A percentile compares a stretch with the other conserved stretches of the same genome.
These are phyloP conservation scores for Exidia glandulosa DNA, from an alignment of 768 basidiomycete genomes.

Conservation along the genomic window DNA sequence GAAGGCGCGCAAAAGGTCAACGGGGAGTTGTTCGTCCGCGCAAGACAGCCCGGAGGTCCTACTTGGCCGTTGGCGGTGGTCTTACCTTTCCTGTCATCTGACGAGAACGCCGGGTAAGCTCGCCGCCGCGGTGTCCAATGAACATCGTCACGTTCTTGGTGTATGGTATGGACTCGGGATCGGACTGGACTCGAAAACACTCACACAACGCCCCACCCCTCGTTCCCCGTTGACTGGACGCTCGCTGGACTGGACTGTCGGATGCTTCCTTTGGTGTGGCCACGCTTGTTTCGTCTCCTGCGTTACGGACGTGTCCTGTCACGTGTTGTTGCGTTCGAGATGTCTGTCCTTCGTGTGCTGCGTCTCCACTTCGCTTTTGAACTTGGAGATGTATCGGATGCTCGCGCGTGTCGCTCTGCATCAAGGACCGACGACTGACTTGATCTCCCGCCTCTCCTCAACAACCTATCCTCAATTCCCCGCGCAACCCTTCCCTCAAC, in stretches of 20 bases:
- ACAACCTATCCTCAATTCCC: background rate
- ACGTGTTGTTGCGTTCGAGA: background rate
- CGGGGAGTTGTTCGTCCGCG: background rate
- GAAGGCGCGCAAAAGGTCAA: background rate
- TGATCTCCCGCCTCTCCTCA: conserved; percentile 19
- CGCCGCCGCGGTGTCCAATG: background rate
- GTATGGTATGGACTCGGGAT: background rate
- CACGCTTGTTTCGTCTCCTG: background rate
- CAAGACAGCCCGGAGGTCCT: background rate
- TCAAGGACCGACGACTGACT: conserved; percentile 27
- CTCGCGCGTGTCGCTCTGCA: background rate
- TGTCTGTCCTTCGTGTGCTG: conserved; percentile 22
- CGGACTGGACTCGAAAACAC: background rate
- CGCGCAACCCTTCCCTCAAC: background rate
- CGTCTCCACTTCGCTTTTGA: conserved; percentile 19
- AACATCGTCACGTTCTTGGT: background rate
- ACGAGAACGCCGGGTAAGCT: background rate
- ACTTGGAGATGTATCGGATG: conserved; percentile 1
- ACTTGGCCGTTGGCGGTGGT: background rate
- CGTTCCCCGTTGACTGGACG: background rate
- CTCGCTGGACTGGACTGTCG: background rate
- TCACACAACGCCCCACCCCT: background rate
- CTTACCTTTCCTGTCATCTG: background rate
- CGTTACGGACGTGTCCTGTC: background rate
- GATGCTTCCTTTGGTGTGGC: background rate